Evolutionary conservation across 352 stramenopile species (phyloP).

Genomic region (Sclerospora graminicola): DNA sequence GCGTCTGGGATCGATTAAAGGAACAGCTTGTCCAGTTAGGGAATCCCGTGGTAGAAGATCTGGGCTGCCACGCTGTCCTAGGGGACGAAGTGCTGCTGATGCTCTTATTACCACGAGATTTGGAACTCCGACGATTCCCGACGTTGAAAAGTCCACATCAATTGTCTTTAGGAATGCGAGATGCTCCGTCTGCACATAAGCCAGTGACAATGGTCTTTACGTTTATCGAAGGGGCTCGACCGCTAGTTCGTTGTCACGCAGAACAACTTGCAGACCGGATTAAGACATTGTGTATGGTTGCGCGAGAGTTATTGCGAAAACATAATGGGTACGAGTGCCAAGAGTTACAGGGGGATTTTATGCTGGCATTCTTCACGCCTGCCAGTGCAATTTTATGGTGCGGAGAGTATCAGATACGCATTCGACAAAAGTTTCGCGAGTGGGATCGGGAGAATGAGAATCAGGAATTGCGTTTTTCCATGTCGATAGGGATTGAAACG

Average conservation of each 20-base stretch:
- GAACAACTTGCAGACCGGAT: conserved; percentile 79
- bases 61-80: conserved; percentile 63
- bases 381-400: conserved; percentile 76
- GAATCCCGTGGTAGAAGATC: conserved; percentile 83
- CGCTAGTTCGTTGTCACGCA: conserved; percentile 71
- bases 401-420: conserved; percentile 73
- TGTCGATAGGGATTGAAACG: conserved; percentile 83
- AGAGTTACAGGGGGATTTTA: conserved; percentile 83
- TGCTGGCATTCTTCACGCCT: conserved; percentile 84
- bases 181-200: conserved; percentile 66
- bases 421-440: conserved; percentile 64
- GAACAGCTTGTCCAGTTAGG: conserved; percentile 79
- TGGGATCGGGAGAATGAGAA: conserved; percentile 69
- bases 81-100: conserved; percentile 72
- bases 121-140: conserved; percentile 65
- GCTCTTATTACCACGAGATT: conserved; percentile 64
- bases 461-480: conserved; percentile 76
- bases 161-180: conserved; percentile 68
- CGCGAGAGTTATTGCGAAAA: conserved; percentile 59
- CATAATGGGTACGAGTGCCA: conserved; percentile 86
- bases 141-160: conserved; percentile 65
- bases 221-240: conserved; percentile 79
- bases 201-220: conserved; percentile 85
- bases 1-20: conserved; percentile 78
- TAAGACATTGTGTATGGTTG: conserved; percentile 74